Evolutionary conservation across 169 alveolate genomes (phyloP), one percentile per base, ranked within the genome.

Genomic region (Eimeria acervulina): DNA sequence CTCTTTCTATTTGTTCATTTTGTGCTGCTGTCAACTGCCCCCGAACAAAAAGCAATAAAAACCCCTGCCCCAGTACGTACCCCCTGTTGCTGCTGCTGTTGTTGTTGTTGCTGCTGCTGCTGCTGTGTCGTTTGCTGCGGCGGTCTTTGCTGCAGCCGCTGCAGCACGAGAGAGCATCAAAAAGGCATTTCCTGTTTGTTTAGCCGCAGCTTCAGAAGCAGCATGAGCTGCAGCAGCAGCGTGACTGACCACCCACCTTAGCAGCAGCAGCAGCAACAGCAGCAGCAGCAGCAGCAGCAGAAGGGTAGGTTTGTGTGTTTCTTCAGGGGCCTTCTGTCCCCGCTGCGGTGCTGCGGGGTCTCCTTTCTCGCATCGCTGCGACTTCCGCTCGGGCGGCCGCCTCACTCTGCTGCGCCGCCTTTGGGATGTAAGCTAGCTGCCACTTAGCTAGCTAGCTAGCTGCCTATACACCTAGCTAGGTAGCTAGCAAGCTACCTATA

Each of bases 381-480:
- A 38, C 52, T 76, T 76, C n/a, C 88, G 88, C 36, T 1, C 61
- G 19, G 40, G 17, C 28, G 33, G 61, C 38, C 55, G 88, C 12
- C 17, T 76, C 15, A 2, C 88, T 33, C 33, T 76, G 63, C 19
- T 76, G 21, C 52, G 61, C 3, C 13, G 7, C 23, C 40, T 76
- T n/a, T 76, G 88, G 88, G 88, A 76, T 5, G 88, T 76, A 76
- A 76, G n/a, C n/a, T n/a, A n/a, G n/a, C n/a, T n/a, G n/a, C n/a
- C n/a, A n/a, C n/a, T n/a, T n/a, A n/a, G n/a, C n/a, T n/a, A n/a
- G n/a, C n/a, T n/a, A n/a, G n/a, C n/a, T n/a, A n/a, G n/a, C n/a
- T n/a, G n/a, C n/a, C n/a, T n/a, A n/a, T n/a, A n/a, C n/a, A n/a
- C n/a, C n/a, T n/a, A n/a, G n/a, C n/a, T n/a, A n/a, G n/a, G n/a